Evolutionary conservation across 306 rosid genomes (phyloP), one percentile per base, ranked within the genome.

Genomic region (Vigna reflexopilosa): DNA sequence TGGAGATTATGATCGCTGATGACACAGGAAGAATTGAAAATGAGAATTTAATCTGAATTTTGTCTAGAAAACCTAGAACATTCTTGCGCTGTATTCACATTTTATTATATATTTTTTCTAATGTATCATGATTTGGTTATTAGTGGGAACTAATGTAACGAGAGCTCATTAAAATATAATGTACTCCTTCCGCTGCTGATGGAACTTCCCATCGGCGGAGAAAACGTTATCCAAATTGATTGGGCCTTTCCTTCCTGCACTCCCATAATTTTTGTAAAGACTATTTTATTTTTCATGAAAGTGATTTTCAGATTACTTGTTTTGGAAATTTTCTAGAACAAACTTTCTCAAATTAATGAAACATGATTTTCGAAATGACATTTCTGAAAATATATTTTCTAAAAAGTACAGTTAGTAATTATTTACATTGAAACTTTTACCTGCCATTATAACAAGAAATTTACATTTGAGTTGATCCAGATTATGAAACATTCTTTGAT

Each of bases 1-100:
- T 90, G 96, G 97, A 89, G 90, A 96, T 96, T 81, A 93, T 96
- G 79, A 82, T 91, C 91, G 88, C 89, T 0, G 97, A 88, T 56
- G 96, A 91, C 73, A 77, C 78, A 0, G 89, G 86, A 65, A 58
- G 79, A 48, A 42, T 72, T 7, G 82, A 84, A 71, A 83, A 81
- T 81, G 70, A 81, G 62, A 74, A 52, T 61, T 76, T 66, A 34
- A 34, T 63, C 50, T 86, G 68, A 84, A 36, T 70, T 20, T 72
- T 50, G 30, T n/a, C 17, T 4, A 52, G 40, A 72, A 70, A 32
- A 24, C 13, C 61, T 72, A 65, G 14, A 48, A n/a, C 20, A 4
- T 10, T 72, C 67, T 72, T 51, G 49, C 28, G 28, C 36, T 61
- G 47, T 24, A 50, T 71, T 22, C 48, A 51, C 66, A 26, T 77